A percentile compares a stretch with the other conserved stretches of the same genome.
Evolutionary conservation across 2,329 filamentous ascomycete genomes (phyloP).

Genomic region (Aspergillaceae sp.): DNA sequence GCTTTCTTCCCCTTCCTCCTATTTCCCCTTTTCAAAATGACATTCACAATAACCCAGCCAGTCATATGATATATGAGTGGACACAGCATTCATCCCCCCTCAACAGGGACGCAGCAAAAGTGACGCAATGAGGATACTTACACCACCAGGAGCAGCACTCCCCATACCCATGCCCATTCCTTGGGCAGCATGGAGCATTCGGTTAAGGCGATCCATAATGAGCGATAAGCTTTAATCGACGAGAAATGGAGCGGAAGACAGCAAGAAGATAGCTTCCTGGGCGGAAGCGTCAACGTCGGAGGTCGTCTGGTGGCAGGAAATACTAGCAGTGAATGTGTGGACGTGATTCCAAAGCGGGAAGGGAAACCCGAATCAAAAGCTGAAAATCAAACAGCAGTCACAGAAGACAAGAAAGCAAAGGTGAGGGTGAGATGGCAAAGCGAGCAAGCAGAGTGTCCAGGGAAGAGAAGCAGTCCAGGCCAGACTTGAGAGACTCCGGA

Average conservation of each 20-base stretch:
- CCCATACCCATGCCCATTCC: conserved; percentile 43
- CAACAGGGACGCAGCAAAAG: background rate
- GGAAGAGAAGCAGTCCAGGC: background rate
- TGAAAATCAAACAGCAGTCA: background rate
- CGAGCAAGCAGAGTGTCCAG: conserved; percentile 3
- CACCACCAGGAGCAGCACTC: conserved; percentile 27
- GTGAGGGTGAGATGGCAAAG: conserved; percentile 3
- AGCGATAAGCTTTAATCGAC: conserved; percentile 11
- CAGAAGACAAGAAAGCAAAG: conserved; percentile 4
- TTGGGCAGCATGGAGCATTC: conserved; percentile 70
- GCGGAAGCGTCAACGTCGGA: conserved; percentile 15
- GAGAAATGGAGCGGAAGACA: conserved; percentile 7
- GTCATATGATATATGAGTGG: too few relatives aligned
- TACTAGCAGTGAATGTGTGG: too few relatives aligned
- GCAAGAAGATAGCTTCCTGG: conserved; percentile 20
- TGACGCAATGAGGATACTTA: conserved; percentile 20
- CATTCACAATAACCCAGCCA: background rate
- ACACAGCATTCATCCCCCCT: background rate
- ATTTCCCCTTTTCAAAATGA: background rate
- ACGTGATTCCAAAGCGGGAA: too few relatives aligned
- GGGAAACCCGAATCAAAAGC: too few relatives aligned
- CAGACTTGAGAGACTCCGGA: background rate
- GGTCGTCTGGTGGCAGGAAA: background rate
- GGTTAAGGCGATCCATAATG: conserved; percentile 83
- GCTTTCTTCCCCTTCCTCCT: background rate